Conservation (phyloP, 306 rosid genomes). For the Argentina anserina region DNA sequence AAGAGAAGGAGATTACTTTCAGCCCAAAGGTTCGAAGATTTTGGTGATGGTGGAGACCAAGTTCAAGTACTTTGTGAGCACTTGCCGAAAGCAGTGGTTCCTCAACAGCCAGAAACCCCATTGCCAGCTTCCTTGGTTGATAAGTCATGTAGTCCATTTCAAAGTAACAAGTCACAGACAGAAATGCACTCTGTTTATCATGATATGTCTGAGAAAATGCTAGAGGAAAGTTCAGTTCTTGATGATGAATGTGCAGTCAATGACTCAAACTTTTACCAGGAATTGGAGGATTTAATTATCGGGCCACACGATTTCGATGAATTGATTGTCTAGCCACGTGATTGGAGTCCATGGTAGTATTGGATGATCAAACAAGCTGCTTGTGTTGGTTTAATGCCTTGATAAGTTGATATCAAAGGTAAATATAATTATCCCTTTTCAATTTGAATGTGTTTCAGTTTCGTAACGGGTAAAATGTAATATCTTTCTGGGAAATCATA, state of each 20-base stretch:
- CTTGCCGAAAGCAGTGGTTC: constrained; percentile 23
- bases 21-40: constrained; percentile 26
- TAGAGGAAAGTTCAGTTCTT: constrained; percentile 31
- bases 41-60: constrained; percentile 30
- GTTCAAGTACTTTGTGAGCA: constrained; percentile 33
- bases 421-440: neutral
- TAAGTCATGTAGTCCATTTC: constrained; percentile 27
- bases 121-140: constrained; percentile 24
- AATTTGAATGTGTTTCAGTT: neutral
- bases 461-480: neutral
- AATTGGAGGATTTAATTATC: constrained; percentile 72
- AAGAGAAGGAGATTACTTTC: constrained; percentile 58
- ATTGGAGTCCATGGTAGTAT: constrained; percentile 51
- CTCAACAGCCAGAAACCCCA: constrained; percentile 14
- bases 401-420: constrained; percentile 25
- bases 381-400: constrained; percentile 39
- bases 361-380: constrained; percentile 54
- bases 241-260: constrained; percentile 52
- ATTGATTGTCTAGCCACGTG: constrained; percentile 60
- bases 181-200: constrained; percentile 44
- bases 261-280: constrained; percentile 63
- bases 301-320: constrained; percentile 38
- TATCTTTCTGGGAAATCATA: neutral
- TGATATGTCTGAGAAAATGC: constrained; percentile 47
- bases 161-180: constrained; percentile 17